These are phyloP conservation scores for Amaranthus hypochondriacus DNA, from an alignment of 148 eudicot species.

Conservation along the genomic window DNA sequence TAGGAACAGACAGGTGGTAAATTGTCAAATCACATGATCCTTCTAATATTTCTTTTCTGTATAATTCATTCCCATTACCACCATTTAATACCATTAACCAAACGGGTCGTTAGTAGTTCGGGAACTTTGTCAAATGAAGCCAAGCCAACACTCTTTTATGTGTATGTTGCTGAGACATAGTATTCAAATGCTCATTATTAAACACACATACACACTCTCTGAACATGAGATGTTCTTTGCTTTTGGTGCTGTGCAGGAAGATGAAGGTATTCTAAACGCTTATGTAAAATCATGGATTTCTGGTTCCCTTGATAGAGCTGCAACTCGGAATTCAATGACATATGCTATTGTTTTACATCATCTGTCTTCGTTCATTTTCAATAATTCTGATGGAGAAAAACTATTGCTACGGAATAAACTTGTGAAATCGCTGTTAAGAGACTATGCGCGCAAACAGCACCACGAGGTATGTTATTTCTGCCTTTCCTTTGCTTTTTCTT, in stretches of 20 bases:
- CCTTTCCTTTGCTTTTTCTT: neutral
- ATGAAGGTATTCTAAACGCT: slow-evolving; percentile 70
- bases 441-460: slow-evolving; percentile 57
- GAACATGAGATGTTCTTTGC: neutral
- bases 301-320: slow-evolving; percentile 82
- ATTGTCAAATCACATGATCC: too few relatives aligned
- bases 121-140: neutral
- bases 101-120: too few relatives aligned
- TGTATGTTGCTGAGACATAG: neutral
- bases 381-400: slow-evolving; percentile 28
- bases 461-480: slow-evolving; percentile 51
- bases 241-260: slow-evolving; percentile 45
- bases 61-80: too few relatives aligned
- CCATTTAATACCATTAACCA: too few relatives aligned
- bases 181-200: neutral
- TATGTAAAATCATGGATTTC: slow-evolving; percentile 84
- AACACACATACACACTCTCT: neutral
- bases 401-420: slow-evolving; percentile 56
- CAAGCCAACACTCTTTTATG: neutral
- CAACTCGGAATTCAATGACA: slow-evolving; percentile 46
- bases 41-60: too few relatives aligned
- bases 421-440: slow-evolving; percentile 64
- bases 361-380: slow-evolving; percentile 68
- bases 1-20: neutral
- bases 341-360: slow-evolving; percentile 69